Percentiles rank a stretch among this genome's conserved stretches.
Conservation (phyloP, 305 asterid species). For the Stenogyne calaminthoides region DNA sequence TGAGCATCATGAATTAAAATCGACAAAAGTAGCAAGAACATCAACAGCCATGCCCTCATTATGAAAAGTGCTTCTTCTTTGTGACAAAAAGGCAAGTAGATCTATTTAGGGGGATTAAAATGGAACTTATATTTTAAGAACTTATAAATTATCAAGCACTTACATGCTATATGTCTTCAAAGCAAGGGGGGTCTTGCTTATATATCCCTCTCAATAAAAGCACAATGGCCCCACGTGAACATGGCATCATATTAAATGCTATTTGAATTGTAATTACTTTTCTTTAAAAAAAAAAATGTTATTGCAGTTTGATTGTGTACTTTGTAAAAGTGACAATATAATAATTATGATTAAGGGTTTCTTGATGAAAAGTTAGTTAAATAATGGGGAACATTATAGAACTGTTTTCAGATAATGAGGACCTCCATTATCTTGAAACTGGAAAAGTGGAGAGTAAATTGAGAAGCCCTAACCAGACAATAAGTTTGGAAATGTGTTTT, state of each 20-base stretch:
- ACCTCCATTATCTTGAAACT: conserved; percentile 56
- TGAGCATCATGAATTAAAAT: conserved; percentile 48
- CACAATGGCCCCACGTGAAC: conserved; percentile 41
- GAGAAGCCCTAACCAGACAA: conserved; percentile 26
- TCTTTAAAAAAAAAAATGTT: neutral
- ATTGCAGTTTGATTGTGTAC: conserved; percentile 15
- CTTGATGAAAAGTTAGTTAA: conserved; percentile 27
- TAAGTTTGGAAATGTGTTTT: conserved; percentile 29
- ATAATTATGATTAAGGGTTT: conserved; percentile 28
- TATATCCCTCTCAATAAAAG: conserved; percentile 21
- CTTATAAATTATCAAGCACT: conserved; percentile 26
- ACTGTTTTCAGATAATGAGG: conserved; percentile 43
- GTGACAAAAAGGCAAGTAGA: neutral
- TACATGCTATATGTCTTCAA: conserved; percentile 21
- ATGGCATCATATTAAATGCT: conserved; percentile 35
- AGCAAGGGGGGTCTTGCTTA: conserved; percentile 22
- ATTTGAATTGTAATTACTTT: neutral
- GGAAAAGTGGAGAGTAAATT: conserved; percentile 5
- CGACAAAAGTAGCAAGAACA: conserved; percentile 51
- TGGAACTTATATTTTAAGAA: conserved; percentile 11
- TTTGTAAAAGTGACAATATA: conserved; percentile 26
- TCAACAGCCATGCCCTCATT: conserved; percentile 48
- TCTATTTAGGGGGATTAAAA: conserved; percentile 10
- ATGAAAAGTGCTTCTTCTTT: neutral
- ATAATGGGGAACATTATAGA: conserved; percentile 44